Evolutionary conservation across 306 rosid species (phyloP), one percentile per base, ranked within the genome.

Genomic region (Geum urbanum): DNA sequence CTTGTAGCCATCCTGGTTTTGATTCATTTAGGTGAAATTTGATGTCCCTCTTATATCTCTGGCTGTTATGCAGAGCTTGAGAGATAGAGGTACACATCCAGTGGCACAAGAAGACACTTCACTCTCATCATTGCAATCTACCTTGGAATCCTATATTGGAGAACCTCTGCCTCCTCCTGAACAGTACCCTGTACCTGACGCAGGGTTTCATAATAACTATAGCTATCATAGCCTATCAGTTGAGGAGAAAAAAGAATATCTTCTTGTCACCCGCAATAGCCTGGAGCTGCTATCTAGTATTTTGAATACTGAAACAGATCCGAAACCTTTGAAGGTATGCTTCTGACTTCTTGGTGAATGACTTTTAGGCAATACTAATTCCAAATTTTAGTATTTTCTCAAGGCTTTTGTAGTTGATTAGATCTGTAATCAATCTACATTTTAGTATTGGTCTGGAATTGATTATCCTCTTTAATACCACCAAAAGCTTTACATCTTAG

Each of bases 251-350:
- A 90, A 80, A 71, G 91, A 87, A 48, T 78, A 71, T 81, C 89
- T 90, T 43, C 84, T 81, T 66, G 73, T 90, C 58, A 82, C 96
- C 59, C 89, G 95, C 70, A 90, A 86, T 81, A 90, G 94, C 72
- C 85, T 84, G 52, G 96, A 90, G 57, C 71, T 90, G 69, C 86
- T 90, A 67, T 77, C 96, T 41, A 79, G 88, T 83, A 87, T 90
- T 63, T 79, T 87, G 77, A 79, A 61, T 66, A 75, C 87, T 32
- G 94, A 88, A 68, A 79, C 84, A 7, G 94, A 87, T 63, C 86
- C 96, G 3, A 87, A 87, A 79, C 77, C 83, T 72, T 72, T 87
- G 50, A 86, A 90, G 96, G 96, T 90, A 79, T 24, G 45, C 56
- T 77, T 64, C 72, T 53, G 59, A 39, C 40, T 62, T 72, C 62